Conservation (phyloP, 2,329 filamentous ascomycete species). For the Ophiostoma sp. region DNA sequence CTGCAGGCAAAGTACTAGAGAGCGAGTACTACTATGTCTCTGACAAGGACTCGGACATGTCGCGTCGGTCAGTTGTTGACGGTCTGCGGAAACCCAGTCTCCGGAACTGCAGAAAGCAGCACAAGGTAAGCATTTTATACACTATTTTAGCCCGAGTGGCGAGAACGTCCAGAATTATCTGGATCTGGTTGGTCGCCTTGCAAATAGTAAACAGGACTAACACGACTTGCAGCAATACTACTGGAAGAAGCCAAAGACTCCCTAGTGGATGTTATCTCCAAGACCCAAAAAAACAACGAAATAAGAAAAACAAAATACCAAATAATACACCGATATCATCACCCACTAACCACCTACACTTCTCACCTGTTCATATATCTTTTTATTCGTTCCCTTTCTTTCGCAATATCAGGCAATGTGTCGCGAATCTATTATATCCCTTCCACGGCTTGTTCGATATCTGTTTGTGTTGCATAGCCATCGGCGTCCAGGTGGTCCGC, state of each 20-base stretch:
- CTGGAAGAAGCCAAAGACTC: conserved; percentile 23
- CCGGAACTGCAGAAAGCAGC: conserved; percentile 85
- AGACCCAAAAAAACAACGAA: conserved; percentile 2
- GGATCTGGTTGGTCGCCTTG: neutral
- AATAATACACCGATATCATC: neutral
- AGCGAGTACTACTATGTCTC: conserved; percentile 97
- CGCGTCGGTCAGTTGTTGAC: conserved; percentile 74
- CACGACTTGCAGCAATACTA: conserved; percentile 22
- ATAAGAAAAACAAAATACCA: neutral
- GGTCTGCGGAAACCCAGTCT: conserved; percentile 84
- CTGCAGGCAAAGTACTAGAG: conserved; percentile 86
- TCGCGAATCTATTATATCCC: conserved; percentile 11
- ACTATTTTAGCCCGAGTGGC: neutral
- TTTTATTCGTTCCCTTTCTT: neutral
- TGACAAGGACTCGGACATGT: conserved; percentile 74
- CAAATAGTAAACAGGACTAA: conserved; percentile 9
- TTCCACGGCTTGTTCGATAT: neutral
- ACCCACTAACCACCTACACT: neutral
- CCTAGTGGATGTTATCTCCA: conserved; percentile 11
- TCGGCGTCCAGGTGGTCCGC: conserved; percentile 10
- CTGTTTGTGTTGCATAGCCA: conserved; percentile 12
- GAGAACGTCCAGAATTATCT: conserved; percentile 4
- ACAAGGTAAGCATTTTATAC: conserved; percentile 66
- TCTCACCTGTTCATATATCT: neutral
- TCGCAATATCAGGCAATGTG: neutral